Percentiles rank a stretch among this genome's conserved stretches.
Evolutionary conservation across 805 yeast species (phyloP).

Genomic region (Barnettozyma siamensis): DNA sequence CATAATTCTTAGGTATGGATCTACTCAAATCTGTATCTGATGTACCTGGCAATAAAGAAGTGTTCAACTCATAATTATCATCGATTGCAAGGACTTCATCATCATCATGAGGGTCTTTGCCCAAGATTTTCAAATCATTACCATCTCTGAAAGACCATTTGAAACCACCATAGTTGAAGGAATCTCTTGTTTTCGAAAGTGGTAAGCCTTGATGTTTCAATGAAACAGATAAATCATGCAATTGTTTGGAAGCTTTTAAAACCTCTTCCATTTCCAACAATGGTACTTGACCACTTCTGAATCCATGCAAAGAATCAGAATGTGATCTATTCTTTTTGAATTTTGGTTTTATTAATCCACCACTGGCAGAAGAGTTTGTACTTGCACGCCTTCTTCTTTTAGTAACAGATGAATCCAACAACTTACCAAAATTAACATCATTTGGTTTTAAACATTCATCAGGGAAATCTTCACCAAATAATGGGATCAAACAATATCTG

Average conservation of each 20-base stretch:
- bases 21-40: background rate
- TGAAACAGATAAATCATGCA: conserved; percentile 20
- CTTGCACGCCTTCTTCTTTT: conserved; percentile 11
- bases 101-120: conserved; percentile 17
- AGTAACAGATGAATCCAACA: conserved; percentile 13
- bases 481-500: conserved; percentile 67
- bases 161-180: conserved; percentile 25
- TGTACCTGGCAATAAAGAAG: background rate
- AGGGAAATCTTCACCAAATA: conserved; percentile 67
- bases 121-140: conserved; percentile 17
- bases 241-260: conserved; percentile 24
- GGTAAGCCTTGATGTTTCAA: background rate
- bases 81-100: conserved; percentile 1
- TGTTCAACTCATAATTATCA: background rate
- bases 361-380: conserved; percentile 3
- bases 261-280: conserved; percentile 23
- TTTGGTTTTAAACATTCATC: conserved; percentile 26
- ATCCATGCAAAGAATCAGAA: conserved; percentile 13
- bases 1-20: conserved; percentile 19
- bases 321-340: conserved; percentile 18
- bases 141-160: conserved; percentile 24
- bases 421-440: conserved; percentile 20
- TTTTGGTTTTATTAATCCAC: background rate
- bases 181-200: background rate
- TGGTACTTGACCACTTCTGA: conserved; percentile 7